Percentiles rank a stretch among this genome's conserved stretches.
Conservation (phyloP, 306 rosid genomes). For the Spatholobus suberectus region DNA sequence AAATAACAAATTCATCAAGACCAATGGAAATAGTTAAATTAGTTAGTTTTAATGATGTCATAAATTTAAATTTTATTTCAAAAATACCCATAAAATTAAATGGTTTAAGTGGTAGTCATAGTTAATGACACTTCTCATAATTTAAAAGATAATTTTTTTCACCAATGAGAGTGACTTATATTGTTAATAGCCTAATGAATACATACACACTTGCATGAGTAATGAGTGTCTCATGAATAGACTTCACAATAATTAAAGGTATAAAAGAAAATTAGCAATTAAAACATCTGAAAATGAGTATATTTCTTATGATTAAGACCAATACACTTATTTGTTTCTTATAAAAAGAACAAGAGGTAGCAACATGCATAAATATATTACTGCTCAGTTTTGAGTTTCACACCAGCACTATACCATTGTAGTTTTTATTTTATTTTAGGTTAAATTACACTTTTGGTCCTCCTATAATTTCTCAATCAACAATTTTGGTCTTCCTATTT, state of each 20-base stretch:
- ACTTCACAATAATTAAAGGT: neutral
- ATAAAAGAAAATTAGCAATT: too few species aligned
- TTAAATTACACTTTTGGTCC: too few species aligned
- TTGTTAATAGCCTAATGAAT: neutral
- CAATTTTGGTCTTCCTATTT: too few species aligned
- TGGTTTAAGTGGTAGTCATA: neutral
- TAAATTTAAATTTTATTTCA: neutral
- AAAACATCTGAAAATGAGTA: too few species aligned
- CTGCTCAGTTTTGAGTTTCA: neutral
- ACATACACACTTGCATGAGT: neutral
- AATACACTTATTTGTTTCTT: too few species aligned
- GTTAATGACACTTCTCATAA: neutral
- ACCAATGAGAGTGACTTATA: too few species aligned
- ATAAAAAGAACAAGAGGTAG: too few species aligned
- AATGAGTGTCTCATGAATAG: neutral
- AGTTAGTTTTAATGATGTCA: neutral
- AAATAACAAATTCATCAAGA: neutral
- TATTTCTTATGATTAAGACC: too few species aligned
- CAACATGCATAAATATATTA: neutral
- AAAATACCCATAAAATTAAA: neutral
- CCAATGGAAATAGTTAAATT: neutral
- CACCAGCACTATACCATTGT: neutral
- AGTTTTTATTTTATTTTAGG: too few species aligned
- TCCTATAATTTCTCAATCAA: too few species aligned
- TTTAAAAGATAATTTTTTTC: neutral